These are phyloP conservation scores for Lactarius sp. DNA, from an alignment of 768 basidiomycete genomes.

Conservation along the genomic window DNA sequence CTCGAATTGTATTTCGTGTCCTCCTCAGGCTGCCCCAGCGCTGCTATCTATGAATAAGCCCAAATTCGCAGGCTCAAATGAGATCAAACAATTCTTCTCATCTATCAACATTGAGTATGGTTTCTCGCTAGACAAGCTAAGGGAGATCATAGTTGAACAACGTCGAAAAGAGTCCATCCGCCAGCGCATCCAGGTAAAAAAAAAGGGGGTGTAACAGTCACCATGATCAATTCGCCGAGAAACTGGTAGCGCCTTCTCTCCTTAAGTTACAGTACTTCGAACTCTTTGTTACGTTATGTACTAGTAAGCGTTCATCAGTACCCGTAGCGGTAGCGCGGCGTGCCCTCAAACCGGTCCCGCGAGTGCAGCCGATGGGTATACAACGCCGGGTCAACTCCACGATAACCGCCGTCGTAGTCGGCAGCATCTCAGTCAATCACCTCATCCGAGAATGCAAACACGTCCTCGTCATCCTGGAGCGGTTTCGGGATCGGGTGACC, in stretches of 20 bases:
- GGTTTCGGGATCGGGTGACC: conserved; percentile 10
- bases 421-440: neutral
- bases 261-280: neutral
- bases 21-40: too few species aligned
- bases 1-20: too few species aligned
- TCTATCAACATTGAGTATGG: neutral
- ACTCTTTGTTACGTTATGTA: neutral
- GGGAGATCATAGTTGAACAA: neutral
- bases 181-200: neutral
- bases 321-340: neutral
- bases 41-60: too few species aligned
- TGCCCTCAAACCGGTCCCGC: neutral
- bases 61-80: neutral
- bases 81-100: neutral
- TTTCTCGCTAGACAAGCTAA: neutral
- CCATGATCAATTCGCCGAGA: neutral
- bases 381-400: conserved; percentile 3
- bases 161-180: neutral
- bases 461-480: neutral
- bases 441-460: neutral
- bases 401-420: conserved; percentile 3
- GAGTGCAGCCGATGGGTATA: neutral
- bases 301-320: neutral
- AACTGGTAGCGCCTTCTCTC: neutral
- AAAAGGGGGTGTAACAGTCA: neutral